phyloP scores from a whole-genome alignment of 768 basidiomycete species.

The Thelephora aurantiotincta region DNA sequence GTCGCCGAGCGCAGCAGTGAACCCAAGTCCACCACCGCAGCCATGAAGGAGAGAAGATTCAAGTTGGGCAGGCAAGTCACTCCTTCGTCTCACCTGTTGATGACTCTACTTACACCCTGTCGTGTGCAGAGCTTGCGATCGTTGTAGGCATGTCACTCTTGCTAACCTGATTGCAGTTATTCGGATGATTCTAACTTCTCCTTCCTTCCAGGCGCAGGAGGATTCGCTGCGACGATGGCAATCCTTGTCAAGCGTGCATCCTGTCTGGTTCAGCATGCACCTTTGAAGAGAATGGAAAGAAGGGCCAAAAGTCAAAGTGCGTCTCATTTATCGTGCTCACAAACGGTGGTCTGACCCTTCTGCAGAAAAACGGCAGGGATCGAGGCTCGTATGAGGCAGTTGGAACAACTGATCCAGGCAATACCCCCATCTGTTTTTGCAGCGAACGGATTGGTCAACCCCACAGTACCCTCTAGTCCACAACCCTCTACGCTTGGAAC shows the following conservation, averaged over 20 bases:
- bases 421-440: conserved; percentile 74
- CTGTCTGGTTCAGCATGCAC: conserved; percentile 72
- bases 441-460: conserved; percentile 29
- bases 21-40: conserved; percentile 9
- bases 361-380: conserved; percentile 65
- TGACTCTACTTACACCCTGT: conserved; percentile 4
- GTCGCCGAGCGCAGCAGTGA: too few species aligned
- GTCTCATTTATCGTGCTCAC: conserved; percentile 15
- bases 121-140: conserved; percentile 67
- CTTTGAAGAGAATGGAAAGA: conserved; percentile 78
- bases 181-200: background rate
- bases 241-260: conserved; percentile 81
- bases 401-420: conserved; percentile 73
- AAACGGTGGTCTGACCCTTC: conserved; percentile 4
- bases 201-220: conserved; percentile 43
- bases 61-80: conserved; percentile 66
- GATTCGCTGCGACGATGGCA: conserved; percentile 83
- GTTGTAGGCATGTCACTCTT: conserved; percentile 55
- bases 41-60: conserved; percentile 69
- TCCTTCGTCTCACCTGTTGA: conserved; percentile 2
- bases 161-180: background rate
- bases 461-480: conserved; percentile 18
- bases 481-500: conserved; percentile 18
- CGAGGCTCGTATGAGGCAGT: conserved; percentile 80
- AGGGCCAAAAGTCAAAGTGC: conserved; percentile 79